phyloP scores from a whole-genome alignment of 441 rosid genomes.

The Syzygium syzygioides region DNA sequence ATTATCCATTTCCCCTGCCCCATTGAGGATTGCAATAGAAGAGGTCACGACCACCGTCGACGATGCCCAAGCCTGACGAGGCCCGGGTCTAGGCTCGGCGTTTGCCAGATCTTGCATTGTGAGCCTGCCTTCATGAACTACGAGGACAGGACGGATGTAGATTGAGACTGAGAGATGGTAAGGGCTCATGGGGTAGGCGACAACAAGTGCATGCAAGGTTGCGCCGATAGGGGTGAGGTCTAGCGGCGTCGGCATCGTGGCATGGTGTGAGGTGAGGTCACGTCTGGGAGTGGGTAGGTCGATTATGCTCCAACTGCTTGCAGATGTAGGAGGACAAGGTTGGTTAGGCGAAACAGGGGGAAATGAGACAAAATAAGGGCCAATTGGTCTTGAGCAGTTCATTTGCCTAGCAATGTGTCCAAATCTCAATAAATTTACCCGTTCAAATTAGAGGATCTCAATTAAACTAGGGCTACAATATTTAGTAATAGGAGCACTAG shows the following conservation, averaged over 20 bases:
- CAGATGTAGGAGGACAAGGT: neutral
- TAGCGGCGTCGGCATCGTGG: neutral
- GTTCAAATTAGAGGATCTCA: neutral
- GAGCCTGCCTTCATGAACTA: neutral
- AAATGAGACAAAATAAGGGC: neutral
- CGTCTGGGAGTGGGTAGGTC: neutral
- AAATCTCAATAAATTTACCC: neutral
- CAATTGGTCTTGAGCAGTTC: neutral
- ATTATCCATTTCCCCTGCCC: too few species aligned
- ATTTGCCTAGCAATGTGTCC: neutral
- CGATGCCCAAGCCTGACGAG: neutral
- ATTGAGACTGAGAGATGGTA: neutral
- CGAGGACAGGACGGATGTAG: neutral
- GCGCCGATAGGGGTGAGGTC: neutral
- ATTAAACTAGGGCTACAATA: neutral
- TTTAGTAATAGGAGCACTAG: neutral
- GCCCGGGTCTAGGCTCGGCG: neutral
- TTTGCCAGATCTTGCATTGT: neutral
- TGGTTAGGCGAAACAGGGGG: neutral
- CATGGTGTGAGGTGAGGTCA: neutral
- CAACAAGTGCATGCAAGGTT: neutral
- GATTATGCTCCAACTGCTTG: neutral
- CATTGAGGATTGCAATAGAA: neutral
- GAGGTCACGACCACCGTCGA: neutral
- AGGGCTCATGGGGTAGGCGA: accelerated